Evolutionary conservation across 352 stramenopile genomes (phyloP).

Genomic region (Globisporangium spiculum): DNA sequence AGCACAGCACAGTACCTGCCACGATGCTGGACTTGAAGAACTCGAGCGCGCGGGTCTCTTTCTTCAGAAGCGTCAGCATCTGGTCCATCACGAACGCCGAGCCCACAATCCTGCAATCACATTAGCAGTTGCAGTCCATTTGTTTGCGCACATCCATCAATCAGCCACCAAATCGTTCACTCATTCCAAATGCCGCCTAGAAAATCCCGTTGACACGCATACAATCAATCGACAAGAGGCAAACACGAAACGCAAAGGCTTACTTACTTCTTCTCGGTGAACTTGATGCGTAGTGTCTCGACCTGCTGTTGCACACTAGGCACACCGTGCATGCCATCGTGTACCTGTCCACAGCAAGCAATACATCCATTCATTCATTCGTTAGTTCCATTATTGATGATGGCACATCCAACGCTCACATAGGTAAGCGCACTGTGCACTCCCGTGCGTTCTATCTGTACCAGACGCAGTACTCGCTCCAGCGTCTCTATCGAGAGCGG

Average conservation of each 20-base stretch:
- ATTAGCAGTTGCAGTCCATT: neutral
- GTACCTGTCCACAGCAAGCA: slow-evolving; percentile 25
- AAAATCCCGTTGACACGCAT: neutral
- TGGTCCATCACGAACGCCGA: slow-evolving; percentile 41
- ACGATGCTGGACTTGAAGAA: slow-evolving; percentile 71
- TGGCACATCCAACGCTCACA: neutral
- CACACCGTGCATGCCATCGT: slow-evolving; percentile 36
- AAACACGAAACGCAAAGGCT: neutral
- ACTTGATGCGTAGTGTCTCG: slow-evolving; percentile 39
- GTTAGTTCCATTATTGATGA: neutral
- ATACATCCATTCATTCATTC: neutral
- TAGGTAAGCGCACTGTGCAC: too few relatives aligned
- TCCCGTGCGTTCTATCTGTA: slow-evolving; percentile 8
- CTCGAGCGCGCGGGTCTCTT: slow-evolving; percentile 37
- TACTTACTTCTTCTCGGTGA: slow-evolving; percentile 55
- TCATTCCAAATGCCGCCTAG: neutral
- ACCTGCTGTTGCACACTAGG: slow-evolving; percentile 40
- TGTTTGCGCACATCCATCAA: neutral
- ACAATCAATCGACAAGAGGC: neutral
- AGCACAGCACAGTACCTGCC: slow-evolving; percentile 25
- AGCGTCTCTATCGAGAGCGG: slow-evolving; percentile 44
- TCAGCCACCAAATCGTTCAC: neutral
- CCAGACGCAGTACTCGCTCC: slow-evolving; percentile 47
- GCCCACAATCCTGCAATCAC: slow-evolving; percentile 33
- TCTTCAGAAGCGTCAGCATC: slow-evolving; percentile 44